Evolutionary conservation across 2,329 filamentous ascomycete genomes (phyloP).

Genomic region (Phaeosphaeriaceae sp.): DNA sequence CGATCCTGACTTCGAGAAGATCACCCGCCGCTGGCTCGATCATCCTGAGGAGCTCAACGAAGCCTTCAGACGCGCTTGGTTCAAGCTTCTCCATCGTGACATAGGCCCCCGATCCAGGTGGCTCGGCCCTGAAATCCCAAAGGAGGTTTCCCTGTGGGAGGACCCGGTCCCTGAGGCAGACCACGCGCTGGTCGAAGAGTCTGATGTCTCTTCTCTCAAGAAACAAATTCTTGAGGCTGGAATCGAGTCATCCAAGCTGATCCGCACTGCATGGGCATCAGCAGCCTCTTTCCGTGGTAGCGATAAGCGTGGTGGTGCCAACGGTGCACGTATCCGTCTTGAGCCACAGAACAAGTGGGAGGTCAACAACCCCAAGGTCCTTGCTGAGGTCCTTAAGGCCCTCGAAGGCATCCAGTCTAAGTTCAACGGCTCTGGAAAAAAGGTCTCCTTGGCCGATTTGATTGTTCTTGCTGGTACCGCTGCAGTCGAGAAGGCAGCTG

Average conservation of each 20-base stretch:
- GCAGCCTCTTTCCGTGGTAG: conserved; percentile 57
- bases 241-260: conserved; percentile 65
- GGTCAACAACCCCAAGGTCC: conserved; percentile 74
- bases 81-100: conserved; percentile 83
- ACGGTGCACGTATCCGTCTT: conserved; percentile 78
- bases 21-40: conserved; percentile 71
- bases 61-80: conserved; percentile 77
- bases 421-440: conserved; percentile 70
- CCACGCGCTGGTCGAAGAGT: conserved; percentile 65
- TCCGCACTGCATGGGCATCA: conserved; percentile 55
- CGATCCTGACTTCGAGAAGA: conserved; percentile 77
- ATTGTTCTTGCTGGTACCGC: conserved; percentile 77
- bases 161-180: conserved; percentile 70
- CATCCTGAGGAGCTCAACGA: conserved; percentile 72
- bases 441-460: conserved; percentile 78
- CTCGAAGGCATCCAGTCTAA: conserved; percentile 70
- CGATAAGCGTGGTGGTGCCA: conserved; percentile 84
- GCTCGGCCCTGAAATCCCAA: conserved; percentile 75
- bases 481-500: conserved; percentile 74
- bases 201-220: conserved; percentile 71
- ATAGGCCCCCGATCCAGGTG: conserved; percentile 75
- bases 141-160: conserved; percentile 75
- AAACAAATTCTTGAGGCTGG: conserved; percentile 69
- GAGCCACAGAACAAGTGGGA: conserved; percentile 74
- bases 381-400: conserved; percentile 65